Base-by-base conservation (phyloP, 169 alveolate genomes). In the Cryptosporidium canis region DNA sequence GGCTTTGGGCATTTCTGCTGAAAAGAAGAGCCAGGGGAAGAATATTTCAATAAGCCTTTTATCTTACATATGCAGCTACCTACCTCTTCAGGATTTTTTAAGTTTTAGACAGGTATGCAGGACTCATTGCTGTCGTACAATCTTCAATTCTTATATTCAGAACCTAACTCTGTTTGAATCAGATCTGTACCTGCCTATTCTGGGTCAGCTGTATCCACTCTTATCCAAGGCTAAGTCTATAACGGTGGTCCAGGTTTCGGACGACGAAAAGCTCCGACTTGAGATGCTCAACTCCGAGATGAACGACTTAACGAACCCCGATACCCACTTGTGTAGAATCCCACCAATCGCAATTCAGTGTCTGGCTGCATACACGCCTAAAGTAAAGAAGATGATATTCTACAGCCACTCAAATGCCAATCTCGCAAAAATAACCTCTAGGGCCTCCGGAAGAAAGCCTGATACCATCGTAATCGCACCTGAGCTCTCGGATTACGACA, bases 391-490 rank as follows among this genome's bases (percentile, higher is more conserved):
- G 33, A 77, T 77, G 87, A 77, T 53, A 1, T 77, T 77, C 58
- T 39, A 61, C 12, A 31, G 61, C 66, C 87, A 77, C 39, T 77
- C 87, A 12, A 55, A 43, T 77, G 87, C 87, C 24, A 77, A 77
- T 33, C 55, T 77, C 12, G 87, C 87, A 11, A 77, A 77, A 77
- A 77, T 77, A 33, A 63, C 58, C 27, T 77, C 87, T 14, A 77
- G 87, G 61, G 87, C 87, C 16, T 77, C 77, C 1, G 87, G 87
- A 77, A 77, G 87, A 39, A 77, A 77, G 43, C 87, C 87, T 18
- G 87, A 77, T 37, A 77, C 72, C 1, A 63, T 77, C 37, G 87
- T 77, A 61, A 6, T 77, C 16, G n/a, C 87, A 18, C 70, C 31
- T 3, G 39, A 47, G 16, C 31, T 70, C 9, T 6, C 29, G 8